phyloP scores from a whole-genome alignment of 192 early-diverging fungal genomes.

The Jimgerdemannia flammicorona region DNA sequence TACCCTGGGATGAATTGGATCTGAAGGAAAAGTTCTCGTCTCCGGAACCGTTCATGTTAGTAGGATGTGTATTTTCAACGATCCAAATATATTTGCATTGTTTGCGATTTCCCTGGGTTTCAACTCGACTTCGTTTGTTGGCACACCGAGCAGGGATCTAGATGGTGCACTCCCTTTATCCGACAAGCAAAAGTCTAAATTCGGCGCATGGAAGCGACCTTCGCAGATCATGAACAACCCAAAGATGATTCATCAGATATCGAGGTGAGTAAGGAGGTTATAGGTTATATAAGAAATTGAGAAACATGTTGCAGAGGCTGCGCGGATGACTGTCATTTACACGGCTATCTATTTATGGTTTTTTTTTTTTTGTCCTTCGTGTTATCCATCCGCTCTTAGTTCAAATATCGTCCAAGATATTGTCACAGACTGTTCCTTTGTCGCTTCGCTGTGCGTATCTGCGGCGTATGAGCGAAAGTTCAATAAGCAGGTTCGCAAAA shows the following conservation, averaged over 20 bases:
- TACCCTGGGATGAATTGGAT: conserved; percentile 74
- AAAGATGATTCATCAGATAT: conserved; percentile 62
- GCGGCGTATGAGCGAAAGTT: conserved; percentile 75
- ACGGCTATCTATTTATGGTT: too few relatives aligned
- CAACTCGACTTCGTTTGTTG: too few relatives aligned
- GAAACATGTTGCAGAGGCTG: too few relatives aligned
- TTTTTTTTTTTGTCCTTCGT: too few relatives aligned
- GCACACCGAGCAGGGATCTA: conserved; percentile 48
- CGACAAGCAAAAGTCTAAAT: conserved; percentile 64
- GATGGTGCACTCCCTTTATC: conserved; percentile 78
- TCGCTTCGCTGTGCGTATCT: conserved; percentile 84
- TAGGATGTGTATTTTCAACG: background rate
- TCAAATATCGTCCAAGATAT: conserved; percentile 76
- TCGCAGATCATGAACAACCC: conserved; percentile 66
- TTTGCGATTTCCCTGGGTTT: too few relatives aligned
- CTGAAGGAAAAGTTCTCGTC: conserved; percentile 55
- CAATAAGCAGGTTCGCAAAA: conserved; percentile 54
- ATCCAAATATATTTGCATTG: too few relatives aligned
- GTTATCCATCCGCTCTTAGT: conserved; percentile 29
- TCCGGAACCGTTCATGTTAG: conserved; percentile 43
- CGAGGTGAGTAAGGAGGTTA: conserved; percentile 23
- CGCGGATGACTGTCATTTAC: background rate
- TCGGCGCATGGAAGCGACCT: conserved; percentile 82
- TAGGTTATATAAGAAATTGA: too few relatives aligned
- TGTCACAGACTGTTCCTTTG: conserved; percentile 95